These are phyloP conservation scores for Lactarius sanguifluus DNA, from an alignment of 768 basidiomycete species.

Conservation along the genomic window DNA sequence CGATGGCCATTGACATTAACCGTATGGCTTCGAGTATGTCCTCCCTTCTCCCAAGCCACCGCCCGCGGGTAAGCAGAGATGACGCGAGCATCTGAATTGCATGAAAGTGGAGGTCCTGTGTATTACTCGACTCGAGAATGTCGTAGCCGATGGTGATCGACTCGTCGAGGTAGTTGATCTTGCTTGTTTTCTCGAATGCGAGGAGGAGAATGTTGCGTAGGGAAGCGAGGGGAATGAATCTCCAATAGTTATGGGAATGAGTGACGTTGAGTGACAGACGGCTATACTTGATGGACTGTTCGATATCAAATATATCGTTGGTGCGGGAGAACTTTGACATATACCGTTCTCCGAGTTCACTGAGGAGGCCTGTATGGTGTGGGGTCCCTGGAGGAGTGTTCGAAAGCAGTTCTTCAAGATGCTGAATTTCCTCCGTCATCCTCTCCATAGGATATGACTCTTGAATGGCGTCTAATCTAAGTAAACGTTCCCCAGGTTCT, in stretches of 20 bases:
- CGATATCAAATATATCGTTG: not conserved
- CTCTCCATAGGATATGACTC: no score
- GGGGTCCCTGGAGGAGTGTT: not conserved
- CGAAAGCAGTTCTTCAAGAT: not conserved
- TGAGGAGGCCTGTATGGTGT: not conserved
- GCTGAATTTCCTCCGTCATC: not conserved
- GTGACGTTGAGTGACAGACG: not conserved
- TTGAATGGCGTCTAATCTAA: not conserved
- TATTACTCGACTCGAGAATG: not conserved
- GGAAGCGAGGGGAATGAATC: not conserved
- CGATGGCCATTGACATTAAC: not conserved
- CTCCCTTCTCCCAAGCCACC: not conserved
- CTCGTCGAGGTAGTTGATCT: not conserved
- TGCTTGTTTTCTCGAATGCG: not conserved
- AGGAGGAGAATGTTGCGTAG: not conserved
- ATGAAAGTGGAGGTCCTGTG: not conserved
- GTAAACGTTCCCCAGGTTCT: not conserved
- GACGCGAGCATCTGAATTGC: fast-evolving
- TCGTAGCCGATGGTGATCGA: not conserved
- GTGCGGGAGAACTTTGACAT: no score
- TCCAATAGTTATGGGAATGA: no score
- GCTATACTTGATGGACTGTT: not conserved
- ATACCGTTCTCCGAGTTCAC: not conserved
- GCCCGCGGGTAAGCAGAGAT: not conserved
- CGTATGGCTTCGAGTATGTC: not conserved